phyloP scores from a whole-genome alignment of 176 grass and related monocot species.

The Melocanna baccifera region DNA sequence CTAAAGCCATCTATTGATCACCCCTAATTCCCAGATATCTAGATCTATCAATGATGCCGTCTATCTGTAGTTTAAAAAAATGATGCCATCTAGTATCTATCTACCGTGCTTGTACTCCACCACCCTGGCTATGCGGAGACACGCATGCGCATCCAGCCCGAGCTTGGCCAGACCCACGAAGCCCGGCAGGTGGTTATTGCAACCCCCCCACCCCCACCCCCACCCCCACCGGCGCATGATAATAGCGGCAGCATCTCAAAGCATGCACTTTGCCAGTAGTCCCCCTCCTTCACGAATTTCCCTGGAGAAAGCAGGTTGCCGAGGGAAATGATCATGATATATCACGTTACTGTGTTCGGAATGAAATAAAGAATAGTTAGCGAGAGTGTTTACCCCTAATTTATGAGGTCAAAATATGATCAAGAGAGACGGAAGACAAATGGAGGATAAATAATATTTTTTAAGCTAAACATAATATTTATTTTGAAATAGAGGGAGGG shows the following conservation, averaged over 20 bases:
- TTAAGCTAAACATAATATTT: no score
- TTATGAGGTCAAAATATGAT: no score
- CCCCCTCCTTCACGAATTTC: not conserved
- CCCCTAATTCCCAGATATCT: not conserved
- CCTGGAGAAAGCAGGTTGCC: no score
- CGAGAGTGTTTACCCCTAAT: no score
- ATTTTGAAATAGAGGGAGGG: not conserved
- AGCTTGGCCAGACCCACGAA: not conserved
- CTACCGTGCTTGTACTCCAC: not conserved
- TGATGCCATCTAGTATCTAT: not conserved
- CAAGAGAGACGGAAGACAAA: no score
- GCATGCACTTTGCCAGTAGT: not conserved
- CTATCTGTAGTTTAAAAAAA: no score
- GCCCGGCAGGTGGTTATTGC: not conserved
- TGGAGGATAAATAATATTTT: no score
- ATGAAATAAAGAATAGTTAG: no score
- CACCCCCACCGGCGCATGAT: not conserved
- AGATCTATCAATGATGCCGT: not conserved
- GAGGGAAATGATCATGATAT: not conserved
- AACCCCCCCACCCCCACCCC: no score
- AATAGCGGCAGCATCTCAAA: not conserved
- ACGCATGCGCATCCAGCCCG: not conserved
- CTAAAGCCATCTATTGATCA: no score
- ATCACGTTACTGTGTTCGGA: no score
- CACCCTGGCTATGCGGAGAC: not conserved